These are phyloP conservation scores for Neckera pumila DNA, from an alignment of 225 moss, liverwort and hornwort genomes.

Conservation along the genomic window DNA sequence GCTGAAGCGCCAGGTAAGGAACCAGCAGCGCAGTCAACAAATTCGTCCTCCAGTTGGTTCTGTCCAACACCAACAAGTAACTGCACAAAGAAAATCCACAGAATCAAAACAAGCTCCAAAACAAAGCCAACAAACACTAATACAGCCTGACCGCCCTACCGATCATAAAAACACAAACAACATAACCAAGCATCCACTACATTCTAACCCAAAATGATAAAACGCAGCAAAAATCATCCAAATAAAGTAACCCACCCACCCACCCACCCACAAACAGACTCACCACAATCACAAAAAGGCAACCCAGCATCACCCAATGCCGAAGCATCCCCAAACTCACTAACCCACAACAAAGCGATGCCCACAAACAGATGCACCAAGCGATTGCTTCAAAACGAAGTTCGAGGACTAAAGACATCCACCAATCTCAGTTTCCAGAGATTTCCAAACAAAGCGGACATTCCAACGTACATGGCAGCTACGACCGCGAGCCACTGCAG, in stretches of 20 bases:
- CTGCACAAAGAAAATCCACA: constrained; percentile 11
- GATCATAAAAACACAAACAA: not conserved
- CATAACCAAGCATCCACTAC: not conserved
- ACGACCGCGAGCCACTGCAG: constrained; percentile 44
- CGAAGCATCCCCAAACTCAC: not conserved
- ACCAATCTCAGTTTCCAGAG: not conserved
- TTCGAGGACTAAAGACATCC: no score
- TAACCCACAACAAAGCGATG: no score
- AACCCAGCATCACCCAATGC: not conserved
- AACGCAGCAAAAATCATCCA: not conserved
- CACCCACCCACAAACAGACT: no score
- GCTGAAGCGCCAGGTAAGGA: constrained; percentile 72
- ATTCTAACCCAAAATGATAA: not conserved
- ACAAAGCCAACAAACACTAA: not conserved
- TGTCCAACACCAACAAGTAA: constrained; percentile 62
- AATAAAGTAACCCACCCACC: not conserved
- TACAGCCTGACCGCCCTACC: not conserved
- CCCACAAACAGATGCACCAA: not conserved
- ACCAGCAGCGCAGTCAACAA: constrained; percentile 72
- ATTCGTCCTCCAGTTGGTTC: constrained; percentile 85
- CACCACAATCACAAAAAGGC: not conserved
- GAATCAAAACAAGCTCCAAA: not conserved
- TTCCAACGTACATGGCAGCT: constrained; percentile 19
- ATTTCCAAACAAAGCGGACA: not conserved
- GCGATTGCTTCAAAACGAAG: not conserved